Base-by-base conservation (phyloP, 148 eudicot genomes). In the Chenopodium suecicum region DNA sequence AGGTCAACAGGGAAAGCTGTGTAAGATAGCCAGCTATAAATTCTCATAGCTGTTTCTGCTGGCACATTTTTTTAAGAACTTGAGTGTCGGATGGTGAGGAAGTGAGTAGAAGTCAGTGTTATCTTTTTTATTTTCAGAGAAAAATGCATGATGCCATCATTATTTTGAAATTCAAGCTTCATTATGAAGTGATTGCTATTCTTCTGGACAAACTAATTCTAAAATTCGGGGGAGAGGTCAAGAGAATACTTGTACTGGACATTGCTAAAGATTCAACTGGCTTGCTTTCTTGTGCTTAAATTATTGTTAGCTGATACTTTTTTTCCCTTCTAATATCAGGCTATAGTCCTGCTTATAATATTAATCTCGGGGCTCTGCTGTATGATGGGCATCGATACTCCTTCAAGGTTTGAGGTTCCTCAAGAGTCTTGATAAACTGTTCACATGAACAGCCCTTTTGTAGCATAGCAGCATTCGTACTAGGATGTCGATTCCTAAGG, bases 321-420 rank as follows among this genome's bases (percentile, higher is more conserved):
- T 23, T 11, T 46, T 23, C 2, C 16, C 46, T 46, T 37, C 0
- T n/a, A 72, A 60, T 72, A 75, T 75, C 97, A 96, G 99, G 98
- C 89, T 22, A 81, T 96, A 73, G 92, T 90, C 66, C 74, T 96
- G 90, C 98, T 96, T 54, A 81, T 96, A 76, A 94, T 96, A 83
- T 76, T 96, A 76, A 91, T 96, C 86, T 96, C 95, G 2, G 99
- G 97, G 54, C 94, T 96, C 78, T 94, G 99, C 89, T 96, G 99
- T 81, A 94, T 96, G 97, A 86, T 86, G 90, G 99, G 98, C 78
- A 94, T 96, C 32, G 98, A 96, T 75, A 91, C 99, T 82, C 99
- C 99, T 10, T 88, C 97, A 37, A 92, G 98, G 79, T 96, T 96
- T 81, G 99, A 96, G 91, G 75, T 90, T 76, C 93, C 98, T 27